These are phyloP conservation scores for Eudorina sp. DNA, from an alignment of 139 green algal genomes.

Conservation along the genomic window DNA sequence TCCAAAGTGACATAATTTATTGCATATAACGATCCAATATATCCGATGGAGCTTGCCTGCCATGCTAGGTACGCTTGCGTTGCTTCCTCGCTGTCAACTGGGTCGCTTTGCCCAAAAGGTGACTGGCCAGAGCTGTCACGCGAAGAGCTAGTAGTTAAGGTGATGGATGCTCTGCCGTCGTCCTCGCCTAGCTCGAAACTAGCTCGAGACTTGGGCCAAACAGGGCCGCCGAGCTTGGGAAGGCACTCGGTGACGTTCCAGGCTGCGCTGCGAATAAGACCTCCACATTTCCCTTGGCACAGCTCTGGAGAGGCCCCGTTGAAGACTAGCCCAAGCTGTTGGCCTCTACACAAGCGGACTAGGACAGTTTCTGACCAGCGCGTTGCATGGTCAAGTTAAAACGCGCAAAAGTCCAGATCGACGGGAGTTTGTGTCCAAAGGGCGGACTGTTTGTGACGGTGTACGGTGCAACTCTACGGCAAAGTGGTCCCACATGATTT, in stretches of 20 bases:
- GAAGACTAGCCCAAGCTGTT: background rate
- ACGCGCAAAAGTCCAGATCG: too few species aligned
- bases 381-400: too few species aligned
- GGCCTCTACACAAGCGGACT: too few species aligned
- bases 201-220: background rate
- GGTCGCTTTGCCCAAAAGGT: background rate
- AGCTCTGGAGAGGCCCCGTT: background rate
- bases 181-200: slow-evolving; percentile 24
- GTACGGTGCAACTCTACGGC: too few species aligned
- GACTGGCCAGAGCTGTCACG: background rate
- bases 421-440: too few species aligned
- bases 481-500: too few species aligned
- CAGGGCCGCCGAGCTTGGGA: background rate
- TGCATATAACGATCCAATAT: background rate
- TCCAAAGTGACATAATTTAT: background rate
- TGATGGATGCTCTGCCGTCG: background rate
- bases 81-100: background rate
- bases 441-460: too few species aligned
- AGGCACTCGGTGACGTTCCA: background rate
- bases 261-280: slow-evolving; percentile 26
- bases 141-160: background rate
- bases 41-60: background rate
- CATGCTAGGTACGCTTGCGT: background rate
- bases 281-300: slow-evolving; percentile 32
- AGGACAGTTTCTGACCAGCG: too few species aligned